phyloP scores from a whole-genome alignment of 306 rosid species.

The Cyclanthera cordifolia region DNA sequence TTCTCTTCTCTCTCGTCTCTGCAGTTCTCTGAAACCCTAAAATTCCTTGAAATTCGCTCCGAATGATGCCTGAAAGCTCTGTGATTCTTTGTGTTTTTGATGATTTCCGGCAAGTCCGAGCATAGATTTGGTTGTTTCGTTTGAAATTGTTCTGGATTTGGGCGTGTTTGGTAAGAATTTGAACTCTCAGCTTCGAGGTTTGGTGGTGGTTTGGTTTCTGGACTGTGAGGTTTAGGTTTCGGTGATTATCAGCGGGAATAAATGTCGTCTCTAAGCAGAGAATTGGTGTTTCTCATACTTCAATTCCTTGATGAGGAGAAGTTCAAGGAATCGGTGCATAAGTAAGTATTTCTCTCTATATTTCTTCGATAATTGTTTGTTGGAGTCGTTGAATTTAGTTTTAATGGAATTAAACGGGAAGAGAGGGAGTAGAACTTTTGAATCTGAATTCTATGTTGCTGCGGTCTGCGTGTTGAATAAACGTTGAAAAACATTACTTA shows the following conservation, averaged over 20 bases:
- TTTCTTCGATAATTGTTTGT: background rate
- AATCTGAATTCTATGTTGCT: constrained; percentile 6
- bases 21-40: constrained; percentile 70
- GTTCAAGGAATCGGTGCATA: constrained; percentile 59
- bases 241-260: constrained; percentile 7
- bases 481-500: background rate
- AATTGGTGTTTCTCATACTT: constrained; percentile 78
- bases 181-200: constrained; percentile 14
- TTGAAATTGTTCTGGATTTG: constrained; percentile 12
- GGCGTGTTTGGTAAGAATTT: constrained; percentile 16
- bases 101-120: constrained; percentile 19
- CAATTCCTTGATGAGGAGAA: constrained; percentile 84
- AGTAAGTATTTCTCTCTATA: constrained; percentile 24
- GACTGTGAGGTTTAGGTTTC: constrained; percentile 10
- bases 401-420: background rate
- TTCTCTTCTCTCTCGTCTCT: constrained; percentile 28
- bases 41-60: constrained; percentile 30
- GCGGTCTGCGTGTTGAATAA: background rate
- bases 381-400: background rate
- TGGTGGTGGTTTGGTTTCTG: background rate
- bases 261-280: constrained; percentile 76
- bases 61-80: constrained; percentile 12
- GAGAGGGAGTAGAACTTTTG: background rate
- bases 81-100: constrained; percentile 20
- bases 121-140: constrained; percentile 23